phyloP scores from a whole-genome alignment of 2,329 filamentous ascomycete genomes.

The Exserohilum turcica region DNA sequence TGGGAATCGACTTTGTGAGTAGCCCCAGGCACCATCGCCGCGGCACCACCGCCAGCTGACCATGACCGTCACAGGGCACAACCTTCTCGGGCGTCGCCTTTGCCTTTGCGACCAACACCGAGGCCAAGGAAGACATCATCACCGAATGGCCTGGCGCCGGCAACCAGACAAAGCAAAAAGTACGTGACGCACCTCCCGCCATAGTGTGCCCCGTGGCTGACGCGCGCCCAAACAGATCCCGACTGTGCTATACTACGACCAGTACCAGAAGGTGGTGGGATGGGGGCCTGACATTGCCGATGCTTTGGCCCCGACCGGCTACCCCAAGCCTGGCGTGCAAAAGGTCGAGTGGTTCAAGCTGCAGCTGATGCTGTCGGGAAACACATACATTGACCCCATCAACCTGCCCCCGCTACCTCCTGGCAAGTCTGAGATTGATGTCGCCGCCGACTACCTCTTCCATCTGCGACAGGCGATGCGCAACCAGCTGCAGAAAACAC shows the following conservation, averaged over 20 bases:
- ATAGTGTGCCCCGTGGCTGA: constrained; percentile 3
- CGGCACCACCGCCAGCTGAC: constrained; percentile 24
- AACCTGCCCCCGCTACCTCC: constrained; percentile 96
- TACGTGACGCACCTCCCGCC: constrained; percentile 47
- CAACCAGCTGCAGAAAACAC: constrained; percentile 90
- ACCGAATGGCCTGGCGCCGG: constrained; percentile 98
- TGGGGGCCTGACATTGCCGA: constrained; percentile 99
- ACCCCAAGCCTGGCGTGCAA: constrained; percentile 96
- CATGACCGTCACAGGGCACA: constrained; percentile 68
- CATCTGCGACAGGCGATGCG: constrained; percentile 97
- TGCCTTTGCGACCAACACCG: constrained; percentile 90
- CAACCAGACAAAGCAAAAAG: constrained; percentile 98
- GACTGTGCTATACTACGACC: constrained; percentile 98
- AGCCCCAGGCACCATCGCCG: constrained; percentile 41
- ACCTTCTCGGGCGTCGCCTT: constrained; percentile 98
- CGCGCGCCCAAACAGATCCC: constrained; percentile 71
- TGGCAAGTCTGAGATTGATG: constrained; percentile 98
- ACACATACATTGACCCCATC: constrained; percentile 99
- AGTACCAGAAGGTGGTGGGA: constrained; percentile 99
- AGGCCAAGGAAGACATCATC: constrained; percentile 98
- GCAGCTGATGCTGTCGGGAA: constrained; percentile 96
- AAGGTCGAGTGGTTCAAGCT: constrained; percentile 99
- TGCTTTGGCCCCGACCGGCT: constrained; percentile 92
- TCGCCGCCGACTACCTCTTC: constrained; percentile 98
- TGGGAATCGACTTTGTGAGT: constrained; percentile 94